Evolutionary conservation across 257 asterid genomes (phyloP).

Genomic region (Solanum appendiculatum): DNA sequence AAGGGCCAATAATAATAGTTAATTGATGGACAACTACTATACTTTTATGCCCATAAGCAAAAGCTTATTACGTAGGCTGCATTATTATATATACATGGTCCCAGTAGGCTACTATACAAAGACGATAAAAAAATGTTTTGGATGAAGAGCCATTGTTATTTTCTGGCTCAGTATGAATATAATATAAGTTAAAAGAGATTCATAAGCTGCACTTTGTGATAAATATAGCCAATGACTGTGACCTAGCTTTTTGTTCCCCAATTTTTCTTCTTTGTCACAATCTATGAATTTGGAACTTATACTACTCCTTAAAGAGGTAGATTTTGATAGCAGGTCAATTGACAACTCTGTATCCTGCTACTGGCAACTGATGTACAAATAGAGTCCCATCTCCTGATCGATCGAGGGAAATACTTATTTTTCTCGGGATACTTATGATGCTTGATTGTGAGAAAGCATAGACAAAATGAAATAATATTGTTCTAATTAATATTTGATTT

Average conservation of each 20-base stretch:
- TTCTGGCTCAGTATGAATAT: not conserved
- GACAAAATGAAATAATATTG: not conserved
- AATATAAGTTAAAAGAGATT: not conserved
- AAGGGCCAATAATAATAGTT: not conserved
- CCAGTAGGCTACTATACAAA: not conserved
- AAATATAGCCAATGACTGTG: not conserved
- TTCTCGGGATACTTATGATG: not conserved
- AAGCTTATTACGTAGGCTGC: not conserved
- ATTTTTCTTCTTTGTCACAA: not conserved
- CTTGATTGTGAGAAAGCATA: not conserved
- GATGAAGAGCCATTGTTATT: not conserved
- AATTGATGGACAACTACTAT: not conserved
- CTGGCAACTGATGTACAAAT: not conserved
- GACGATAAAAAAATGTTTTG: not conserved
- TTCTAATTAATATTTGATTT: not conserved
- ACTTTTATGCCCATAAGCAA: not conserved
- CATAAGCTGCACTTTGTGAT: not conserved
- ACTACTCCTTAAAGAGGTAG: not conserved
- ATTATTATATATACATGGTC: not conserved
- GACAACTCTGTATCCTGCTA: not conserved
- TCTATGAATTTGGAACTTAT: not conserved
- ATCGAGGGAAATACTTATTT: not conserved
- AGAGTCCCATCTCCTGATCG: not conserved
- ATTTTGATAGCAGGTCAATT: not conserved
- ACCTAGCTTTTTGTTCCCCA: not conserved